Evolutionary conservation across 2,329 filamentous ascomycete species (phyloP), one percentile per base, ranked within the genome.

Genomic region (Aspergillus sp.): DNA sequence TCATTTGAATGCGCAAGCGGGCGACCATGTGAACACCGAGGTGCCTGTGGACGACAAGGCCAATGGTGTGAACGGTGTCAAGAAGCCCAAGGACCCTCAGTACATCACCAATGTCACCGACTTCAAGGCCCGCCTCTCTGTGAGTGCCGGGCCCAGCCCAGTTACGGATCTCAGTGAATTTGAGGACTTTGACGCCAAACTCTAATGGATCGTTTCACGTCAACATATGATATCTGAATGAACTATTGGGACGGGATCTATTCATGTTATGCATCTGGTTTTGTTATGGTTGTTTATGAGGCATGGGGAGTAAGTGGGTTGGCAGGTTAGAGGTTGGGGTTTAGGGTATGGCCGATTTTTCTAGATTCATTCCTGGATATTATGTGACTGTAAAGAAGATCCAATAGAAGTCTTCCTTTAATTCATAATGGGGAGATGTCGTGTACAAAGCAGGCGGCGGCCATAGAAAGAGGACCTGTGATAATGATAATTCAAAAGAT

Each of bases 161-260:
- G 79, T 87, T 28, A 83, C 79, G 59, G 85, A 93, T 52, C 66
- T 97, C 44, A 85, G 77, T 49, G 86, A 90, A 59, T 97, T 91
- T 66, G 87, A 95, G 63, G 91, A 96, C 47, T 74, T 84, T 47
- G 88, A 88, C 50, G 71, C 87, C 10, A 96, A 96, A 72, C 75
- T 96, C 45, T 91, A 65, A 76, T 37, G 4, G 8, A 27, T 34
- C 12, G 4, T 31, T 26, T 28, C 28, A n/a, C 30, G n/a, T 12
- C 12, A 13, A 8, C 12, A 7, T 33, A 42, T 47, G 33, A 27
- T n/a, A 26, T 32, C 36, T 35, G 41, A 27, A 38, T 37, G 19
- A 44, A 19, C 19, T 19, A 19, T 19, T 19, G 19, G 19, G 19
- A 19, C 19, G 4, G 19, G 19, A 19, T 19, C 19, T 19, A 19